Base-by-base conservation (phyloP, 148 eudicot species). In the Camellia japonica region DNA sequence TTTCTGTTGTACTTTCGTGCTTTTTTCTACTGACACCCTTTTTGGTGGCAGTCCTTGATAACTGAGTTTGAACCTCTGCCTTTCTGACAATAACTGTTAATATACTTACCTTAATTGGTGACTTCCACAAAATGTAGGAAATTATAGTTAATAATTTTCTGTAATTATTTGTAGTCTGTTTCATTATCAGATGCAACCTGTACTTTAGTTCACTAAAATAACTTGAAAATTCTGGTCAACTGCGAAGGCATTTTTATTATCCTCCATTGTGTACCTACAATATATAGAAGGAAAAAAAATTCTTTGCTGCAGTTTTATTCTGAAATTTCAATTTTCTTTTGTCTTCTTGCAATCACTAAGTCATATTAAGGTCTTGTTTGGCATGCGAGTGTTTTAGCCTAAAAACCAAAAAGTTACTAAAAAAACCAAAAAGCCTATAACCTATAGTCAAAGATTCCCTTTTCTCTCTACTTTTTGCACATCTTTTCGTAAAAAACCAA, bases 151-250 rank as follows among this genome's bases (percentile, higher is more conserved):
- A 10, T 14, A 16, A 75, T 9, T 59, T 2, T 61, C 51, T 42
- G 5, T 74, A 73, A 38, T 73, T 18, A 74, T 44, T 72, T 59
- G 5, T 56, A 3, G n/a, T 16, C 63, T 30, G 12, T 56, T 59
- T 43, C 64, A 74, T 58, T 58, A 42, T 75, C 38, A 42, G 38
- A 51, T 63, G 54, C 69, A 76, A 46, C 79, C 16, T 14, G 44
- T 19, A 0, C 15, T 47, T 63, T 19, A 46, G 13, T 61, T 30
- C 38, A 30, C 38, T 30, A 30, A 30, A 30, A 30, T 30, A 30
- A 30, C 38, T 30, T 30, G 38, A 30, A 30, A 30, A 30, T 30
- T 49, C 52, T 49, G 7, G 52, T 49, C 6, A 49, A 49, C 52
- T 49, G 52, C 7, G 52, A 7, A 3, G 52, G 5, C 52, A 49